Evolutionary conservation across 768 basidiomycete genomes (phyloP), one percentile per base, ranked within the genome.

Genomic region (Piloderma croceum): DNA sequence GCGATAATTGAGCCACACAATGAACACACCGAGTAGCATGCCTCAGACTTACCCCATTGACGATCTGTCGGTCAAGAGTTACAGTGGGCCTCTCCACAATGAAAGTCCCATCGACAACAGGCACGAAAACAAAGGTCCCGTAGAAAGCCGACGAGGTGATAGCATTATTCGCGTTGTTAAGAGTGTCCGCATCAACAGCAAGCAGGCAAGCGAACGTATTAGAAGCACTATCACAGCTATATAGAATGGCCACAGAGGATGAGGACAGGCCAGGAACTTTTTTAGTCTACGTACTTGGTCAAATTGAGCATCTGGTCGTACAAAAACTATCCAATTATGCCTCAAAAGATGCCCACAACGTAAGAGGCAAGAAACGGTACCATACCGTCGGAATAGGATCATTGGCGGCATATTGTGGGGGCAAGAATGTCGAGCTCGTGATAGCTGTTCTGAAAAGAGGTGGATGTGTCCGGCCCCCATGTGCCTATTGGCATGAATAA

Each of bases 61-160:
- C 45, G 2, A 48, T 47, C 21, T 59, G 49, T 37, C 52, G 45
- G 10, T 37, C 39, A 3, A 67, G 46, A 3, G 61, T 54, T 27
- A 53, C 41, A 2, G 58, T 61, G 3, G 65, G 62, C 6, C 54
- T 52, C 40, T 63, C 62, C 6, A 49, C 42, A 15, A 67, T 64
- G 43, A 67, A 56, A 0, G 52, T 38, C 5, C 61, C 65, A 31
- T 67, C 65, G 3, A 68, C 57, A 18, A 68, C 64, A 3, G 66
- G 66, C 7, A 57, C 56, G 24, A 61, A 56, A n/a, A 46, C 15
- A 20, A 53, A 61, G 2, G 61, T 62, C 1, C 61, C 59, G 33
- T 50, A 62, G 41, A 63, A 59, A 12, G 53, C 61, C 3, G 17
- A 32, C 3, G 21, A 12, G 24, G 48, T 58, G 27, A 65, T 51